Base-by-base conservation (phyloP, 164 flowering plant genomes). In the Buxus sempervirens region DNA sequence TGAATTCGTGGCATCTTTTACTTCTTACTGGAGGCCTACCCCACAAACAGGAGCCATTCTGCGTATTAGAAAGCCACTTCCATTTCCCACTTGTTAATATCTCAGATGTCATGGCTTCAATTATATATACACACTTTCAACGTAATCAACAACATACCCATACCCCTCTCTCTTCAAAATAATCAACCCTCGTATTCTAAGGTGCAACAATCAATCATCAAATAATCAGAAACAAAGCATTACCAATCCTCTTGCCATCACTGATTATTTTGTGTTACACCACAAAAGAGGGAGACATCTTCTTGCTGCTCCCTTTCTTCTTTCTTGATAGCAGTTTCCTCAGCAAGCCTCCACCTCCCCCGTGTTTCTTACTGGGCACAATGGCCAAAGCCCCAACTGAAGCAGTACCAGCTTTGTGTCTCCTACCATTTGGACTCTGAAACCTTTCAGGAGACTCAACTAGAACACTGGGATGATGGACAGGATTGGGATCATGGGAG, bases 261-360 rank as follows among this genome's bases (percentile, higher is more conserved):
- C 56, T 9, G 24, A 18, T 38, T 48, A 32, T 54, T 59, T 70
- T n/a, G 21, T 71, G 60, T 28, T 13, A 58, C 36, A 65, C 60
- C 62, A 26, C 70, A 64, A 77, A 65, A 19, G 80, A 72, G 18
- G 65, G 75, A 22, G 80, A 55, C 53, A 55, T 71, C 75, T 80
- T 81, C 78, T 76, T 83, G 64, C 73, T 74, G 68, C 72, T 73
- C 14, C 78, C 79, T 74, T 72, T 87, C 81, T 79, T 93, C 82
- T 81, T 86, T 77, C 91, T 85, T 57, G 79, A 62, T 45, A 91
- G 66, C 7, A 93, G 81, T 78, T 78, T 89, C 83, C 80, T 80
- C 24, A 87, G 71, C n/a, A 89, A 81, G 60, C 87, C 82, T 18
- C 80, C 72, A 56, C 84, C 80, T 15, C 79, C 71, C 65, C 84